These are phyloP conservation scores for Beauveria asiatica DNA, from an alignment of 2,329 filamentous ascomycete genomes.

Conservation along the genomic window DNA sequence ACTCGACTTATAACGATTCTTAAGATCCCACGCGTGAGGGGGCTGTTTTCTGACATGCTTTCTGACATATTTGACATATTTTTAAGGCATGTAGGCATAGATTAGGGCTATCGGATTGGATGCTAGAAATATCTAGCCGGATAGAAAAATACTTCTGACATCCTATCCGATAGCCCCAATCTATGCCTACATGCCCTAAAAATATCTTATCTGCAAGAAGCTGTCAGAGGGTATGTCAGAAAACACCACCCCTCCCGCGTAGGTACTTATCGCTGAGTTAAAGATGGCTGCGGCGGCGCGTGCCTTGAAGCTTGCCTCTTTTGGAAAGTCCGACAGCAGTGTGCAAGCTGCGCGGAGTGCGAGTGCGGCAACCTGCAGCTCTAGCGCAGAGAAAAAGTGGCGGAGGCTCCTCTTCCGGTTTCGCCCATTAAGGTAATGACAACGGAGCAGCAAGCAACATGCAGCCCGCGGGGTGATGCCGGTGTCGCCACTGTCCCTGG, in stretches of 20 bases:
- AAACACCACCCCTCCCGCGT: too few species aligned
- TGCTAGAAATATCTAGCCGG: too few species aligned
- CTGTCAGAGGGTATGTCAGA: too few species aligned
- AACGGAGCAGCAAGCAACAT: neutral
- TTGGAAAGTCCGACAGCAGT: conserved; percentile 8
- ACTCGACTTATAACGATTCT: neutral
- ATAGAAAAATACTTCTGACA: too few species aligned
- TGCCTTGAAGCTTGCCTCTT: neutral
- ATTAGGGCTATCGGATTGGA: too few species aligned
- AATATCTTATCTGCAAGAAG: too few species aligned
- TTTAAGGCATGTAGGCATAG: too few species aligned
- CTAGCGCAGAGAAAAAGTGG: neutral
- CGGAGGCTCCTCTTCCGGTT: conserved; percentile 12
- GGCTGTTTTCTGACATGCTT: too few species aligned
- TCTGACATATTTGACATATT: too few species aligned
- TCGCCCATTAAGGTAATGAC: neutral
- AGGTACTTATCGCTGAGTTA: neutral
- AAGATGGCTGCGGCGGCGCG: neutral
- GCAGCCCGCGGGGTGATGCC: neutral
- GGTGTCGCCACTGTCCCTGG: conserved; percentile 3
- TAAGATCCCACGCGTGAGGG: neutral
- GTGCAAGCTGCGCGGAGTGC: conserved; percentile 4
- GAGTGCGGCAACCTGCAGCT: conserved; percentile 8
- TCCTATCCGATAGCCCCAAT: too few species aligned
- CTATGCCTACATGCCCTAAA: too few species aligned